These are phyloP conservation scores for Wickerhamiella shivajii DNA, from an alignment of 805 yeast genomes.

Conservation along the genomic window DNA sequence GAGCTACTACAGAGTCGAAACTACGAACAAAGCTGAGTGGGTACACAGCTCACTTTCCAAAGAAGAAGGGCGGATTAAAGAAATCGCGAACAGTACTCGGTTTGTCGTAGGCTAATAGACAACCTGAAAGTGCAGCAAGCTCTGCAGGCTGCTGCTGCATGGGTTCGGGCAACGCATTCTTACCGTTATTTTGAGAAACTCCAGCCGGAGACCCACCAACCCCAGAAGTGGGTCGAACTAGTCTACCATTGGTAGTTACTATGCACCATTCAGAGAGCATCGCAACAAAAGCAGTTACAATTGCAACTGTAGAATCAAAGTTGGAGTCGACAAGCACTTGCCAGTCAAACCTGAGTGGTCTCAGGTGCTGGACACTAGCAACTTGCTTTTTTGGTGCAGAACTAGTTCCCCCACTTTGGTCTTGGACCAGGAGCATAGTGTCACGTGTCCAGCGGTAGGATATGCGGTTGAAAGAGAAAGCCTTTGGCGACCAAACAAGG, in stretches of 20 bases:
- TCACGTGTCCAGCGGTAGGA: constrained; percentile 43
- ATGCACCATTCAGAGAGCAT: constrained; percentile 57
- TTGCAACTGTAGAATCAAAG: constrained; percentile 36
- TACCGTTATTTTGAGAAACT: neutral
- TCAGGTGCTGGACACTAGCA: constrained; percentile 40
- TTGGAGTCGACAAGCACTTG: constrained; percentile 38
- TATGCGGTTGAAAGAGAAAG: constrained; percentile 38
- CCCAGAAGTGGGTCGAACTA: constrained; percentile 1
- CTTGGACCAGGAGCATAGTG: constrained; percentile 36
- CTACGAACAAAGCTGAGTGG: too few species aligned
- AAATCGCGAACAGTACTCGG: neutral
- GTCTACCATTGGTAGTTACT: constrained; percentile 39
- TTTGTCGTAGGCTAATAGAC: neutral
- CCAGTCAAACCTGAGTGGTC: constrained; percentile 46
- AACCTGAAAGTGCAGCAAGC: neutral
- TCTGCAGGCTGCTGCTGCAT: neutral
- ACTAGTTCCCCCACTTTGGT: constrained; percentile 39
- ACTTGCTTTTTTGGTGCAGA: constrained; percentile 41
- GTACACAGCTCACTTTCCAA: too few species aligned
- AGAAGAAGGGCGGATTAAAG: constrained; percentile 7
- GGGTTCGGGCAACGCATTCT: neutral
- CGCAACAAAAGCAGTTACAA: constrained; percentile 46
- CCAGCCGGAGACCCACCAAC: neutral
- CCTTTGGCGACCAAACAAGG: constrained; percentile 24
- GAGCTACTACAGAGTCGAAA: too few species aligned